These are phyloP conservation scores for Tricholomella constricta DNA, from an alignment of 768 basidiomycete genomes.

Conservation along the genomic window DNA sequence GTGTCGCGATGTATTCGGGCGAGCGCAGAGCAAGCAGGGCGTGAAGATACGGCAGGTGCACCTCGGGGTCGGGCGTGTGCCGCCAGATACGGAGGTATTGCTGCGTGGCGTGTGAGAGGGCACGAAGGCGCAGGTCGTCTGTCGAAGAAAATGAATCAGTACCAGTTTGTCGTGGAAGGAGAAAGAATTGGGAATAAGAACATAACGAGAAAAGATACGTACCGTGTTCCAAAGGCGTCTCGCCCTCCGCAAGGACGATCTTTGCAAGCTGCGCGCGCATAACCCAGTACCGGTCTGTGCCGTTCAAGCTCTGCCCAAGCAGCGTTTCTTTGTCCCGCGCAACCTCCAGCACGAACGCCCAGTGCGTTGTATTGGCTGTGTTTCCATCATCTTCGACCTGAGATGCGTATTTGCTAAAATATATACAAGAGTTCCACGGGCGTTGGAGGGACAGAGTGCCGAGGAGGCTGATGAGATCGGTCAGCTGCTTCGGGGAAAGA, in stretches of 20 bases:
- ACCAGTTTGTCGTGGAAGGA: too few relatives aligned
- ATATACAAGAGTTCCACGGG: conserved; percentile 24
- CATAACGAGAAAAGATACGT: neutral
- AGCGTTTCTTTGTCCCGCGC: conserved; percentile 42
- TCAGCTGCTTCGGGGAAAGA: conserved; percentile 38
- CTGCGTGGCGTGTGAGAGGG: conserved; percentile 34
- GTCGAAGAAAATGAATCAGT: neutral
- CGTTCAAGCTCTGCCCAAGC: conserved; percentile 32
- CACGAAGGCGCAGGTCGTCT: conserved; percentile 20
- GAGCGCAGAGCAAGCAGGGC: conserved; percentile 35
- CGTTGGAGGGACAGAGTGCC: conserved; percentile 47
- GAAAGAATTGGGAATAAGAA: neutral
- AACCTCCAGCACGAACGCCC: conserved; percentile 51
- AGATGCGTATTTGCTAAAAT: conserved; percentile 32
- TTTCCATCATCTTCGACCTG: conserved; percentile 24
- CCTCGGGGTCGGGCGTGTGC: conserved; percentile 37
- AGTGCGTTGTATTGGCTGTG: conserved; percentile 35
- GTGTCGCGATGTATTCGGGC: conserved; percentile 27
- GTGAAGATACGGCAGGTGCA: conserved; percentile 50
- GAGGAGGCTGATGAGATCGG: conserved; percentile 47
- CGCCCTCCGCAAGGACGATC: conserved; percentile 20
- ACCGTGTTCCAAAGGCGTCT: conserved; percentile 17
- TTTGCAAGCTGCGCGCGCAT: conserved; percentile 49
- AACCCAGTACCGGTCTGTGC: conserved; percentile 64
- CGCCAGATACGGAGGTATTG: conserved; percentile 44